A percentile compares a stretch with the other conserved stretches of the same genome.
These are phyloP conservation scores for Cyberlindnera misumaiensis DNA, from an alignment of 805 yeast species.

Conservation along the genomic window DNA sequence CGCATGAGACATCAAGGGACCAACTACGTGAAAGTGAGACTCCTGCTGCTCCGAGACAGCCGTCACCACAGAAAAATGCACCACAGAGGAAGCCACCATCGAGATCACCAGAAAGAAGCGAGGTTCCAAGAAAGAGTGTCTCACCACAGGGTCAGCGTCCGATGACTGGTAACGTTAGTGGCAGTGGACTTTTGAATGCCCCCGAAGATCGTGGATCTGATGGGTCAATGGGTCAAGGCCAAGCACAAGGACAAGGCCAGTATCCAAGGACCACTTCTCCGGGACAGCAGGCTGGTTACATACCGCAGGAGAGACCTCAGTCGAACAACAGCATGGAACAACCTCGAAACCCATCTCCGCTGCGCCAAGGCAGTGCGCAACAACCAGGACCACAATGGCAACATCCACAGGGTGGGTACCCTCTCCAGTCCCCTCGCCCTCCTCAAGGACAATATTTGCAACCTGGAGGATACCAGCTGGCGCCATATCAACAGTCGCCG, in stretches of 20 bases:
- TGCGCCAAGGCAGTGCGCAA: constrained; percentile 6
- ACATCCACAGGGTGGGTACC: no score
- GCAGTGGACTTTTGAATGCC: no score
- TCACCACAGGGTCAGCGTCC: constrained; percentile 4
- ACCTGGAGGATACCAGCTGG: no score
- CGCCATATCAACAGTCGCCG: constrained; percentile 1
- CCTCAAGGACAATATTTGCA: neutral
- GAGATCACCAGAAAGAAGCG: neutral
- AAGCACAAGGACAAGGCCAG: constrained; percentile 1
- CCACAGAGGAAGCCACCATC: constrained; percentile 11
- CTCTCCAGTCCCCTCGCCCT: no score
- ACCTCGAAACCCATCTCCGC: constrained; percentile 13
- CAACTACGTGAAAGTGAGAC: neutral
- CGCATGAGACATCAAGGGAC: no score
- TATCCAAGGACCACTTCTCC: neutral
- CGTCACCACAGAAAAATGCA: neutral
- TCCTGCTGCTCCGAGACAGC: neutral
- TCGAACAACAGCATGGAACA: neutral
- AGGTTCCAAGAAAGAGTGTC: neutral
- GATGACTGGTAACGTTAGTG: no score
- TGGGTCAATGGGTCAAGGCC: neutral
- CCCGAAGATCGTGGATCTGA: neutral
- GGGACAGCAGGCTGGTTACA: no score
- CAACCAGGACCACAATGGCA: neutral
- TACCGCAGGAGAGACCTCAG: no score